Base-by-base conservation (phyloP, 2,329 filamentous ascomycete genomes). In the Penicillium fuscoglaucum region DNA sequence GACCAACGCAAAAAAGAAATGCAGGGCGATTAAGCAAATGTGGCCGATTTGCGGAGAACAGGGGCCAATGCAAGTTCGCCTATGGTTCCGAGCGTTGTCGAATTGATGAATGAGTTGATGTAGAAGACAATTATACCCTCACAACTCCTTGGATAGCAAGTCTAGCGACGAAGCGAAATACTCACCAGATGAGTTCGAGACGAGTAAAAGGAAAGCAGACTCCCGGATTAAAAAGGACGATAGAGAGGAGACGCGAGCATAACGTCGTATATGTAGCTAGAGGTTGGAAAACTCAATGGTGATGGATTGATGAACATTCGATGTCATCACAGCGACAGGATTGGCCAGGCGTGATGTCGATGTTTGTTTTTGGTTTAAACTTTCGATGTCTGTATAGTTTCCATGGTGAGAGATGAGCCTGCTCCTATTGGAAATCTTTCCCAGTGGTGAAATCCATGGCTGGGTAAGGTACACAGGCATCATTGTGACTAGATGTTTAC, bases 401-500 rank as follows among this genome's bases (percentile, higher is more conserved):
- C 57, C 53, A 45, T 60, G 58, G 60, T 59, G 24, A 51, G 26
- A 28, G n/a, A 7, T 17, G 15, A 17, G 2, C 17, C 15, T 21
- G 37, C 44, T 37, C 61, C 62, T 65, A 58, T 65, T 61, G 62
- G 64, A 63, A 67, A 51, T 35, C 17, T 41, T 43, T 63, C 57
- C 50, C 46, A 61, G 24, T 10, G 10, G 24, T 24, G 17, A 28
- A 28, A 28, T 44, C 61, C 62, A 51, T 57, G 59, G 61, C 17
- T 57, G 29, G 6, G 4, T 28, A 17, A 17, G 12, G 35, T 39
- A 50, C 31, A 24, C 5, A 43, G 26, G 29, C 24, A 60, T 65
- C 65, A 67, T 66, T 31, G 58, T 67, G 62, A 67, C 60, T 49
- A 26, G 54, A 47, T 35, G 15, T 47, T 61, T 61, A 64, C 64